A percentile compares a stretch with the other conserved stretches of the same genome.
These are phyloP conservation scores for Exophiala spinifera DNA, from an alignment of 2,329 filamentous ascomycete species.

Conservation along the genomic window DNA sequence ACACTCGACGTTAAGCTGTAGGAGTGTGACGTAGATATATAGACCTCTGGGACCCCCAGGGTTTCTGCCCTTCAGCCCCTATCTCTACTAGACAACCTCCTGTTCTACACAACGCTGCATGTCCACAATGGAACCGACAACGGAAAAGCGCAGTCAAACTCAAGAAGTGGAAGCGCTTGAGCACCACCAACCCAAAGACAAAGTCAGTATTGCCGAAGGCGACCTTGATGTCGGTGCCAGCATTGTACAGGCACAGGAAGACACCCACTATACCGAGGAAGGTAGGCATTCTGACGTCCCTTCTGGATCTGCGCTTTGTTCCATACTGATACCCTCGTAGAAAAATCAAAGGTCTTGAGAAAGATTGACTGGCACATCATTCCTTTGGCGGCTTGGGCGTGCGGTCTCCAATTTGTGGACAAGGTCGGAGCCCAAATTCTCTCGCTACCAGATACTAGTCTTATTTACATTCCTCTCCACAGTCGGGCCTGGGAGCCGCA, in stretches of 20 bases:
- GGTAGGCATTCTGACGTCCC: background rate
- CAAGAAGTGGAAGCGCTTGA: conserved; percentile 3
- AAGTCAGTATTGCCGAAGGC: background rate
- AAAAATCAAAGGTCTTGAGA: conserved; percentile 48
- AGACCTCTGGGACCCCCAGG: too few species aligned
- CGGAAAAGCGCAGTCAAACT: background rate
- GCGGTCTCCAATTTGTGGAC: conserved; percentile 52
- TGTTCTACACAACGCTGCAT: background rate
- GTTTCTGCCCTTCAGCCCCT: too few species aligned
- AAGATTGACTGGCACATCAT: conserved; percentile 60
- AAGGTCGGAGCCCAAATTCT: conserved; percentile 44
- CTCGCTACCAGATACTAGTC: background rate
- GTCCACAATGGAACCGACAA: conserved; percentile 3
- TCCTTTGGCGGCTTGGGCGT: conserved; percentile 53
- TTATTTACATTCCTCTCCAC: conserved; percentile 34
- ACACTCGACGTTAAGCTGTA: too few species aligned
- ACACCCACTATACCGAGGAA: conserved; percentile 7
- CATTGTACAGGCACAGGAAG: background rate
- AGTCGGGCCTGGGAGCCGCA: conserved; percentile 50
- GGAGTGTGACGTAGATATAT: too few species aligned
- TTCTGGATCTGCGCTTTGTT: too few species aligned
- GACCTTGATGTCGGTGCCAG: conserved; percentile 6
- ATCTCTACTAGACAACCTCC: too few species aligned
- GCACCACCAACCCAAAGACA: background rate
- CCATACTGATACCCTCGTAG: conserved; percentile 20